Percentiles rank a stretch among this genome's conserved stretches.
Conservation (phyloP, 257 asterid genomes). For the Marsdenia floribunda region DNA sequence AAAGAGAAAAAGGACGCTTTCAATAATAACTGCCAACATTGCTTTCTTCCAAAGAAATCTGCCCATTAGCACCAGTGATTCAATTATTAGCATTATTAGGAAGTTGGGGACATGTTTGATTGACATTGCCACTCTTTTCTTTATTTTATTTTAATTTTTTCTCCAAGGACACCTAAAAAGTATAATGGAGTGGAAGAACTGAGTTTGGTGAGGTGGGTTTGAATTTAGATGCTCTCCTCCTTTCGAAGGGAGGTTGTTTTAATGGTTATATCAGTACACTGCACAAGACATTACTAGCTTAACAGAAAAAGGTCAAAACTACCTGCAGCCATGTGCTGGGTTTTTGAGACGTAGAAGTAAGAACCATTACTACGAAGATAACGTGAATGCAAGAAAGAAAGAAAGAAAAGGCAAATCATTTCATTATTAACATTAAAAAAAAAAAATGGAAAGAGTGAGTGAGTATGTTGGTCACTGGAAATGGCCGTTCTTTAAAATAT, state of each 20-base stretch:
- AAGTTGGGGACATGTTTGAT: neutral
- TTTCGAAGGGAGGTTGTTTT: neutral
- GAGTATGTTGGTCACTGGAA: neutral
- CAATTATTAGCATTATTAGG: constrained; percentile 8
- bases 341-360: neutral
- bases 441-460: neutral
- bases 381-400: neutral
- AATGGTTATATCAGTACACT: neutral
- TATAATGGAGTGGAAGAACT: neutral
- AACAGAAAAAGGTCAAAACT: constrained; percentile 4
- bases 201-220: constrained; percentile 10
- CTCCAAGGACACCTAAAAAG: neutral
- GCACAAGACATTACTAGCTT: neutral
- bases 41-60: neutral
- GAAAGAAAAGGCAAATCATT: neutral
- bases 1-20: constrained; percentile 3
- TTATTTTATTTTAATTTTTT: too few species aligned
- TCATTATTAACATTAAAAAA: neutral
- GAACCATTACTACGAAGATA: neutral
- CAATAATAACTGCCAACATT: neutral
- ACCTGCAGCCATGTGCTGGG: constrained; percentile 3
- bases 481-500: neutral
- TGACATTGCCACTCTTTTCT: constrained; percentile 1
- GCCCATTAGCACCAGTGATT: neutral
- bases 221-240: neutral